Evolutionary conservation across 495 filamentous ascomycete species (phyloP), one percentile per base, ranked within the genome.

Genomic region (Bacidia rubella): DNA sequence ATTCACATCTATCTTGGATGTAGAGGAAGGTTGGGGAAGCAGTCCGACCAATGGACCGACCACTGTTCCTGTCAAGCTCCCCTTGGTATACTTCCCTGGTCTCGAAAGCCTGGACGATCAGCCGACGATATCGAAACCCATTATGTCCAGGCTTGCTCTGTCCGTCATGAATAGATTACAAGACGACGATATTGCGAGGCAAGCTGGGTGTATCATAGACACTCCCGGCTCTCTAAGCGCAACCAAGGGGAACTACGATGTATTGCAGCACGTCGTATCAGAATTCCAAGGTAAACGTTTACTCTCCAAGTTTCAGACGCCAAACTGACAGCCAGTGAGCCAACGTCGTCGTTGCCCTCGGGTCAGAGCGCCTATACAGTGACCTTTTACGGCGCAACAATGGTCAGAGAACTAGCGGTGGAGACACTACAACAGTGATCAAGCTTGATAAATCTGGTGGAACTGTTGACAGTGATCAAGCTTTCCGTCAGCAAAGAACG

Each of bases 11-110:
- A 80, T 95, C 62, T 77, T 99, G 61, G 90, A 96, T 63, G 77
- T 95, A 1, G 86, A 87, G 60, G 85, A 92, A 49, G 89, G 90
- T 2, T 95, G 87, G 77, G 93, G 93, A 35, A 87, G 74, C 62
- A 89, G 85, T 62, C 90, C 92, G 1, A 94, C 87, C 57, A 90
- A 82, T 53, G 90, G 90, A 2, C 89, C 93, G 5, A 92, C 82
- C 55, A 76, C 80, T 11, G 77, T 92, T 15, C 88, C 92, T 1
- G 86, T 95, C 22, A 97, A 95, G 69, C 68, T 92, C 57, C 93
- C 93, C 19, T 66, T 97, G 51, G 86, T 89, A n/a, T 96, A 95
- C 60, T 86, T 86, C 59, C 89, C 87, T 66, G 89, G 89, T 10
- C 70, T 86, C 50, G 72, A 78, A 39, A 82, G 71, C 54, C 80